Conservation (phyloP, 305 asterid genomes). For the Plantago coronopus region DNA sequence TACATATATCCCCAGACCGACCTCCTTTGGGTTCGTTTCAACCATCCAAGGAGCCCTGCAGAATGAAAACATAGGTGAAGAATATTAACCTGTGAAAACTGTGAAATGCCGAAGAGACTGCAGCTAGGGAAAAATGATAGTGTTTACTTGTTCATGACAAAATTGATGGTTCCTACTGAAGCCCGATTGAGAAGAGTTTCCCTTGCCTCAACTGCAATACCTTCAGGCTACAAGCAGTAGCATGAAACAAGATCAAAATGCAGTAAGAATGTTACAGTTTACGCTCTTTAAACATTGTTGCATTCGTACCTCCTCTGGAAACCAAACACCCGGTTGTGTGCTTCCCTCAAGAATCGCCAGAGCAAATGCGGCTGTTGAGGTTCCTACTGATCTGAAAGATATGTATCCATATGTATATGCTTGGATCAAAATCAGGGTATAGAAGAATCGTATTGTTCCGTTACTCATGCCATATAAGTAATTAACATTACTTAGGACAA, state of each 20-base stretch:
- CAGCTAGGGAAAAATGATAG: neutral
- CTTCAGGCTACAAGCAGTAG: conserved; percentile 58
- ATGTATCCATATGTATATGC: conserved; percentile 12
- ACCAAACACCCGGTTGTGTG: conserved; percentile 87
- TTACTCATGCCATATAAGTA: neutral
- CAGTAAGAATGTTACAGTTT: conserved; percentile 2
- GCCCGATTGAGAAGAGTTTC: conserved; percentile 75
- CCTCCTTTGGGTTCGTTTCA: conserved; percentile 79
- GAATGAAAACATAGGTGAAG: conserved; percentile 11
- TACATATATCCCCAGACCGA: conserved; percentile 76
- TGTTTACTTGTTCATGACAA: conserved; percentile 67
- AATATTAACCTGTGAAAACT: neutral
- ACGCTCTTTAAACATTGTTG: conserved; percentile 9
- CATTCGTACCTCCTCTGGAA: conserved; percentile 68
- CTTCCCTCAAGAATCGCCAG: conserved; percentile 81
- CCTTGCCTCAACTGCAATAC: conserved; percentile 82
- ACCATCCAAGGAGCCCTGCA: conserved; percentile 98
- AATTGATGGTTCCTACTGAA: conserved; percentile 75
- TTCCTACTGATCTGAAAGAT: conserved; percentile 65
- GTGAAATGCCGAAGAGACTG: neutral
- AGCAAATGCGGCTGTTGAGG: conserved; percentile 60
- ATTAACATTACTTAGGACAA: neutral
- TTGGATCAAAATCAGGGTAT: neutral
- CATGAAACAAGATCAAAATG: neutral
- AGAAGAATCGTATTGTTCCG: conserved; percentile 2